These are phyloP conservation scores for Chenopodium formosanum DNA, from an alignment of 148 eudicot genomes.

Conservation along the genomic window DNA sequence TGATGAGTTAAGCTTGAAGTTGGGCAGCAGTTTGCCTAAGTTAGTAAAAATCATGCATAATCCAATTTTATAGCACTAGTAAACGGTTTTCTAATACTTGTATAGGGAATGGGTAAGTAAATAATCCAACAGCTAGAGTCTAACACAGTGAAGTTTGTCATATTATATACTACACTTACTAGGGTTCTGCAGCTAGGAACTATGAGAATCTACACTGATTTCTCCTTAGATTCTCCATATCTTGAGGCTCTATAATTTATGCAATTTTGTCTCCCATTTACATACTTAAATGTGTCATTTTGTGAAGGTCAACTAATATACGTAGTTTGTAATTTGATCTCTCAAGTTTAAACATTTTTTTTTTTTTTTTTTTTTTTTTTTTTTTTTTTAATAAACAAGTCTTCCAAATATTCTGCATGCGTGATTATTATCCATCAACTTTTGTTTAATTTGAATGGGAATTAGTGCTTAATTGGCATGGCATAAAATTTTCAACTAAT, in stretches of 20 bases:
- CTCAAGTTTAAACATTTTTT: neutral
- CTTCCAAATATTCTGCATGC: too few relatives aligned
- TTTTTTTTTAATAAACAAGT: too few relatives aligned
- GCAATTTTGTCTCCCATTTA: neutral
- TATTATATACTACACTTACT: neutral
- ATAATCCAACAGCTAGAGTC: neutral
- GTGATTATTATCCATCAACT: too few relatives aligned
- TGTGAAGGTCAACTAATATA: neutral
- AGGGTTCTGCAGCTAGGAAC: neutral
- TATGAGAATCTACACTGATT: conserved; percentile 3
- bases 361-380: too few relatives aligned
- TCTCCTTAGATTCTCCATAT: conserved; percentile 16
- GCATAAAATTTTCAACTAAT: too few relatives aligned
- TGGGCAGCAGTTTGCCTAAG: neutral
- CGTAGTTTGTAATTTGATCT: neutral
- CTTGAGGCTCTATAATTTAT: neutral
- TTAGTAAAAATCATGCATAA: neutral
- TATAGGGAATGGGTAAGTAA: neutral
- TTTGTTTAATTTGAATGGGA: too few relatives aligned
- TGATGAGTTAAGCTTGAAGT: neutral
- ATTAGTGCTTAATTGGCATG: neutral
- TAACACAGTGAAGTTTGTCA: neutral
- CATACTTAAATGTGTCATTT: neutral
- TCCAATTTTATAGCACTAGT: neutral
- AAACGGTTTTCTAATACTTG: neutral